Conservation (phyloP, 805 yeast species). For the Teunomyces lycoperdinae region DNA sequence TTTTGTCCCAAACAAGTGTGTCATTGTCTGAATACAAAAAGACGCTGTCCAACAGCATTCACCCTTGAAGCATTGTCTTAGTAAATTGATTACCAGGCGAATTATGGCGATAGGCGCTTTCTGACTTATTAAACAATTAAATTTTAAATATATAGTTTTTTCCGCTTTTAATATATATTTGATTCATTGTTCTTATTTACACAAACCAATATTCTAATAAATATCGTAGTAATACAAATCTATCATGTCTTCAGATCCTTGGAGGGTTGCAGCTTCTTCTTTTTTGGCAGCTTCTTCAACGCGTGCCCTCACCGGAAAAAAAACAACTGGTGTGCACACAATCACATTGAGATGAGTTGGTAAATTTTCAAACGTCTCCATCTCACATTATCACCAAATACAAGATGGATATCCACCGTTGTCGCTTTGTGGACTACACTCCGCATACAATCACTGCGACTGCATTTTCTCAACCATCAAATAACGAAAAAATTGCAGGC, state of each 20-base stretch:
- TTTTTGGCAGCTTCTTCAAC: neutral
- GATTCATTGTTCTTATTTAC: neutral
- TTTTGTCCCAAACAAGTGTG: neutral
- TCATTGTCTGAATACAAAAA: neutral
- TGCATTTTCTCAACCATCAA: conserved; percentile 66
- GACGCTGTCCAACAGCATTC: neutral
- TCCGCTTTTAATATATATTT: neutral
- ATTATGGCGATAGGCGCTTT: no score
- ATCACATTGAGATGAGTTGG: conserved; percentile 8
- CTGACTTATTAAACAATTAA: neutral
- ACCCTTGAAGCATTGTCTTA: neutral
- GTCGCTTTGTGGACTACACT: conserved; percentile 85
- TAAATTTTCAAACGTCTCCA: conserved; percentile 6
- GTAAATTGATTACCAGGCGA: neutral
- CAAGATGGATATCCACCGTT: conserved; percentile 77
- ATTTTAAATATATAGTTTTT: neutral
- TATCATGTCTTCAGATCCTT: no score
- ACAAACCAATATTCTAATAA: no score
- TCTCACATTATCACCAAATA: neutral
- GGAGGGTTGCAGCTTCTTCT: neutral
- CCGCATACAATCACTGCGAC: conserved; percentile 82
- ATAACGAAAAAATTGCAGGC: conserved; percentile 36
- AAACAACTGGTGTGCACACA: neutral
- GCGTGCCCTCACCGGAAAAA: conserved; percentile 4
- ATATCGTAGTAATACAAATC: no score